These are phyloP conservation scores for Seiridium unicorne DNA, from an alignment of 2,329 filamentous ascomycete species.

Conservation along the genomic window DNA sequence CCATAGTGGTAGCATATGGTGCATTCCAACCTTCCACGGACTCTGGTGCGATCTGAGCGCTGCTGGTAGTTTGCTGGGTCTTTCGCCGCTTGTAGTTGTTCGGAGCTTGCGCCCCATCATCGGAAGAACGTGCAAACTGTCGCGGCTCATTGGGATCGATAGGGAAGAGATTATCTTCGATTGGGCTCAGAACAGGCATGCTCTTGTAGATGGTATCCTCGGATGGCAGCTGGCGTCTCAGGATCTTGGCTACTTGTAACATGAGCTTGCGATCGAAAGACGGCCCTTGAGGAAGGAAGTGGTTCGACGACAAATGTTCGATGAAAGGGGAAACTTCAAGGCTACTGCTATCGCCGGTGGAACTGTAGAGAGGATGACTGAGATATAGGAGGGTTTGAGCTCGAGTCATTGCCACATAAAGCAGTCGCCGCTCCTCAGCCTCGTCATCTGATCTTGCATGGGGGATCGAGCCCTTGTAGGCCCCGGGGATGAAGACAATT, in stretches of 20 bases:
- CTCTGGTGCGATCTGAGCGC: constrained; percentile 36
- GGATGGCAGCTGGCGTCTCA: constrained; percentile 61
- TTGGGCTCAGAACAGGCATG: constrained; percentile 51
- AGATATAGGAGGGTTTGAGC: constrained; percentile 85
- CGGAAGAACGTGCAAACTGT: constrained; percentile 22
- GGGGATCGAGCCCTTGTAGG: constrained; percentile 87
- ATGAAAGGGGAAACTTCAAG: constrained; percentile 74
- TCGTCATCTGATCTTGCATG: constrained; percentile 82
- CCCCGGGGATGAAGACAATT: constrained; percentile 86
- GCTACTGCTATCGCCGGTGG: constrained; percentile 54
- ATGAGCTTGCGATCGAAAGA: constrained; percentile 63
- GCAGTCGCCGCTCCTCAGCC: constrained; percentile 81
- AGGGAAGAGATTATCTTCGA: constrained; percentile 69
- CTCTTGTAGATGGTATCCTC: constrained; percentile 51
- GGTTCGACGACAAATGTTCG: constrained; percentile 34
- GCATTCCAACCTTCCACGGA: constrained; percentile 30
- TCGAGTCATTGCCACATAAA: constrained; percentile 97
- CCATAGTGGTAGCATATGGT: constrained; percentile 61
- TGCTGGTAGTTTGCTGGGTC: constrained; percentile 25
- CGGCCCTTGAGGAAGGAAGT: constrained; percentile 59
- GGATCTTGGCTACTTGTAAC: constrained; percentile 67
- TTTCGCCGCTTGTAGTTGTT: constrained; percentile 26
- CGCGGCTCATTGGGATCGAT: constrained; percentile 54
- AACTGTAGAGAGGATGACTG: constrained; percentile 72
- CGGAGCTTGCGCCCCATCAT: constrained; percentile 8